Percentiles rank a stretch among this genome's conserved stretches.
phyloP scores from a whole-genome alignment of 2,329 filamentous ascomycete genomes.

The Monosporascus cannonballus region DNA sequence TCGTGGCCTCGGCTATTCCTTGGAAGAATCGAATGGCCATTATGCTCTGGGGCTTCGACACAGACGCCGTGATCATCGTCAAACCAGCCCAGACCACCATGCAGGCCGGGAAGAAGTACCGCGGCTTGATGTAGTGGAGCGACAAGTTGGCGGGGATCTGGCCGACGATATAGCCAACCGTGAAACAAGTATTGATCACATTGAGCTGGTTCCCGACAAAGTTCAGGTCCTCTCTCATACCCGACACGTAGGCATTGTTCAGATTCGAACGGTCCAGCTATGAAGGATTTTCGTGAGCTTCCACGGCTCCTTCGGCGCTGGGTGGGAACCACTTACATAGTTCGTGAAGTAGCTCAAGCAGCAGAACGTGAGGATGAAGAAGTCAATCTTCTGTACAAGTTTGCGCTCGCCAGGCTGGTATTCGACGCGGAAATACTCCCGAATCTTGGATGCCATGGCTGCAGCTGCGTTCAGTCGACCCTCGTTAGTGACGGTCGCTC shows the following conservation, averaged over 20 bases:
- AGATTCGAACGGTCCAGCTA: constrained; percentile 46
- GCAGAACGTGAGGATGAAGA: constrained; percentile 59
- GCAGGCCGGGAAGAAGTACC: constrained; percentile 58
- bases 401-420: constrained; percentile 31
- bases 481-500: too few species aligned
- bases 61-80: constrained; percentile 55
- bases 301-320: neutral
- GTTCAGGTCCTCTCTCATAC: constrained; percentile 44
- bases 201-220: constrained; percentile 45
- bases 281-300: neutral
- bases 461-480: too few species aligned
- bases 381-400: constrained; percentile 54
- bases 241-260: constrained; percentile 48
- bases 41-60: constrained; percentile 44
- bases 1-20: constrained; percentile 49
- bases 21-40: constrained; percentile 55
- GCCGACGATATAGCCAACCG: constrained; percentile 41
- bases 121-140: constrained; percentile 56
- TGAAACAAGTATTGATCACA: constrained; percentile 46
- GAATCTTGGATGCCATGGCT: constrained; percentile 15
- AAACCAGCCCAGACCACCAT: constrained; percentile 59
- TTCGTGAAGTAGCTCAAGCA: constrained; percentile 53
- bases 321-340: constrained; percentile 32
- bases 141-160: constrained; percentile 57
- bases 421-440: constrained; percentile 23